Percentiles rank a stretch among this genome's conserved stretches.
These are phyloP conservation scores for Astrephomene gubernaculifera DNA, from an alignment of 139 green algal species.

Conservation along the genomic window DNA sequence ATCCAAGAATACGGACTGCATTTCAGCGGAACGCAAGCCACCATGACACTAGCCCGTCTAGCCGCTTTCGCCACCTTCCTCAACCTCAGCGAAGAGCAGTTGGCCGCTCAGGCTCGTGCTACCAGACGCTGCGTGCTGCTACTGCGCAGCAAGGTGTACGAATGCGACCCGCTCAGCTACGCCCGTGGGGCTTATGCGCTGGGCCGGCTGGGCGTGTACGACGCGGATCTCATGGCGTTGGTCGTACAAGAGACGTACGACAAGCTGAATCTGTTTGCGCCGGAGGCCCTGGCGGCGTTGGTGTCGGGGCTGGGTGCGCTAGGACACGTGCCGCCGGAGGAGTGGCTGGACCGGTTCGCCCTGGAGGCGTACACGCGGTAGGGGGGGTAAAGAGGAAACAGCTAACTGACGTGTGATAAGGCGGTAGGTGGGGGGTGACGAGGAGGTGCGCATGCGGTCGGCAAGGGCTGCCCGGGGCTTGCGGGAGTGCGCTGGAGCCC, in stretches of 20 bases:
- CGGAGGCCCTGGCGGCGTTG: slow-evolving; percentile 25
- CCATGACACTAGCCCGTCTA: slow-evolving; percentile 1
- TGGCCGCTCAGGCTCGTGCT: not conserved
- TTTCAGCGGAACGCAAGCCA: slow-evolving; percentile 10
- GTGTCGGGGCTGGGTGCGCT: not conserved
- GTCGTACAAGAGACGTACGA: not conserved
- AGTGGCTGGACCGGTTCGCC: slow-evolving; percentile 8
- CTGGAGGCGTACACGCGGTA: slow-evolving; percentile 33
- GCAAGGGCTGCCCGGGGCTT: no score
- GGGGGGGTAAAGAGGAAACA: not conserved
- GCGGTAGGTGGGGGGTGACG: not conserved
- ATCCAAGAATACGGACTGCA: not conserved
- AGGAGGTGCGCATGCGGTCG: no score
- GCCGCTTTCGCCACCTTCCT: slow-evolving; percentile 9
- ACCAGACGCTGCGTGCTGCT: slow-evolving; percentile 14
- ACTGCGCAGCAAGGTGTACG: not conserved
- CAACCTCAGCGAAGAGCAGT: not conserved
- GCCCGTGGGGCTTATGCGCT: slow-evolving; percentile 1
- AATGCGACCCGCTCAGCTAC: slow-evolving; percentile 10
- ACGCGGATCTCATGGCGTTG: not conserved
- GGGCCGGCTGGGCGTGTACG: slow-evolving; percentile 28
- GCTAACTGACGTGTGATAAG: not conserved
- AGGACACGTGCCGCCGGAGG: not conserved
- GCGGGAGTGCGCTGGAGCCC: no score
- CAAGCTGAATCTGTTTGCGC: not conserved